Evolutionary conservation across 805 yeast genomes (phyloP).

Genomic region (Saturnispora mendoncae): DNA sequence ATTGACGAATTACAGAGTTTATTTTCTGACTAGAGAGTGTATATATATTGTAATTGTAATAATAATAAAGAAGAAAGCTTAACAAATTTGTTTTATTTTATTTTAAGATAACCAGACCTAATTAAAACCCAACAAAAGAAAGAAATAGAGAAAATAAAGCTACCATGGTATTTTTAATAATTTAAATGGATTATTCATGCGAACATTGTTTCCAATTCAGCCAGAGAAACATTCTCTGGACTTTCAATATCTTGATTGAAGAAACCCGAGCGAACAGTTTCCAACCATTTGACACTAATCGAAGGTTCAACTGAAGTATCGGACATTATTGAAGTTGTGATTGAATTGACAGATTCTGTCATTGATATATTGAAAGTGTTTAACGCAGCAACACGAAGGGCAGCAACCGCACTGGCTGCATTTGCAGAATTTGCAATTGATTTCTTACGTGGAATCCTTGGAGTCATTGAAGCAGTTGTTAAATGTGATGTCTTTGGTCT

Average conservation of each 20-base stretch:
- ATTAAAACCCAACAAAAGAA: slow-evolving; percentile 2
- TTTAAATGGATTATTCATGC: slow-evolving; percentile 10
- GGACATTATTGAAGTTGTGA: slow-evolving; percentile 27
- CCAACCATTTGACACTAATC: slow-evolving; percentile 56
- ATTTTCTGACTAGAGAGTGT: slow-evolving; percentile 35
- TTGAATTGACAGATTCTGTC: slow-evolving; percentile 29
- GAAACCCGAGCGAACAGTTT: slow-evolving; percentile 69
- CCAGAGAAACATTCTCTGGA: slow-evolving; percentile 70
- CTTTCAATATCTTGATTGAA: slow-evolving; percentile 67
- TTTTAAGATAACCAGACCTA: slow-evolving; percentile 10
- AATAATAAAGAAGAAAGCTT: slow-evolving; percentile 1
- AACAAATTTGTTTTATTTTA: neutral
- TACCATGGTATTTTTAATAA: neutral
- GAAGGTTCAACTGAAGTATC: slow-evolving; percentile 29
- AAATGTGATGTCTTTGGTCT: slow-evolving; percentile 33
- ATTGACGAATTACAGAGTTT: slow-evolving; percentile 65
- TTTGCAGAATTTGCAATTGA: slow-evolving; percentile 47
- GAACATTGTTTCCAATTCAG: slow-evolving; percentile 53
- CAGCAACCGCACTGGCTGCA: slow-evolving; percentile 70
- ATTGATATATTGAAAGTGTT: slow-evolving; percentile 37
- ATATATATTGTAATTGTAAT: slow-evolving; percentile 2
- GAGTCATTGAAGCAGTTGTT: slow-evolving; percentile 80
- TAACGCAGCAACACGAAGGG: slow-evolving; percentile 58
- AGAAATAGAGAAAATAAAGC: neutral
- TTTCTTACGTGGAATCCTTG: slow-evolving; percentile 57